Percentiles rank a stretch among this genome's conserved stretches.
Evolutionary conservation across 1,139 yeast genomes (phyloP).

Genomic region (Zygosaccharomyces sapae): DNA sequence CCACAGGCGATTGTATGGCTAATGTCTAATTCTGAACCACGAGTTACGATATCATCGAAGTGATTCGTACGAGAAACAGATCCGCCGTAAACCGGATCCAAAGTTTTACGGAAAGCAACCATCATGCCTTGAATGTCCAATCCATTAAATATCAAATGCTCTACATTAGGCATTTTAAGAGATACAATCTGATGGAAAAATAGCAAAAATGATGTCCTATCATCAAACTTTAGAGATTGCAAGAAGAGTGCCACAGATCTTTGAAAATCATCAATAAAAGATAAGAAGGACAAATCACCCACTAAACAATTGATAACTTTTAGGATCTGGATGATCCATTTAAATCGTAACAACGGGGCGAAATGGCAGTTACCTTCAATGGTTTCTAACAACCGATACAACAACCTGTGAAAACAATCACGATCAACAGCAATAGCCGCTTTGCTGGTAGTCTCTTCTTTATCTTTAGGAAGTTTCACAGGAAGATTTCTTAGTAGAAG

Average conservation of each 20-base stretch:
- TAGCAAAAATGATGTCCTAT: not conserved
- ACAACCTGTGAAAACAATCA: constrained; percentile 6
- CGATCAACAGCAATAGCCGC: constrained; percentile 2
- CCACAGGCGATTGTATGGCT: not conserved
- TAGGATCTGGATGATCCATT: constrained; percentile 17
- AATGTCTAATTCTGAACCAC: not conserved
- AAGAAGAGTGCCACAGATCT: constrained; percentile 7
- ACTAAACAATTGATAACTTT: constrained; percentile 10
- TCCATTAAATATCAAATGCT: constrained; percentile 7
- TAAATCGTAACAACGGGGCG: constrained; percentile 5
- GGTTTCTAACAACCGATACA: constrained; percentile 12
- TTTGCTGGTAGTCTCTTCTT: not conserved
- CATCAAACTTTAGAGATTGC: constrained; percentile 1
- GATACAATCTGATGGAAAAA: constrained; percentile 8
- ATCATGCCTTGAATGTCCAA: constrained; percentile 6
- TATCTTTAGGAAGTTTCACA: not conserved
- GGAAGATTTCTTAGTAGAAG: constrained; percentile 4
- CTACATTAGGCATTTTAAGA: constrained; percentile 4
- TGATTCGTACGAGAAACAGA: not conserved
- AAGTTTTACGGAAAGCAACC: constrained; percentile 3
- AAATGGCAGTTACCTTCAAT: constrained; percentile 9
- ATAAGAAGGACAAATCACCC: constrained; percentile 13
- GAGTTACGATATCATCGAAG: constrained; percentile 5
- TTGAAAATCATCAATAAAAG: constrained; percentile 15
- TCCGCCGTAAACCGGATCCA: not conserved